These are phyloP conservation scores for Diophrys sp. DNA, from an alignment of 73 alveolate genomes.

Conservation along the genomic window DNA sequence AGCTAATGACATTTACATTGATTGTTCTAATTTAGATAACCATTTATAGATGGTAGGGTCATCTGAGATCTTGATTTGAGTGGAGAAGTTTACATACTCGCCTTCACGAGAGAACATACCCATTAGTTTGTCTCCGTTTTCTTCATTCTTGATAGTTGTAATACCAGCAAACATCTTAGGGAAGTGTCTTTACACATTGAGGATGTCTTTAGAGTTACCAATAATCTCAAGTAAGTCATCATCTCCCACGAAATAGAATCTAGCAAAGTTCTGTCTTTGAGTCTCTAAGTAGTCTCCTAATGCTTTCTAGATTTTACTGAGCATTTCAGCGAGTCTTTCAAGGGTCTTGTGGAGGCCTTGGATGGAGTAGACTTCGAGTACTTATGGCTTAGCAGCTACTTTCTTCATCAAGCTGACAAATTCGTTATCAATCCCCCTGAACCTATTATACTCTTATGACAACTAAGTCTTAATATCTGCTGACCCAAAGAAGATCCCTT, in stretches of 20 bases:
- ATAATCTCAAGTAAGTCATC: conserved; percentile 97
- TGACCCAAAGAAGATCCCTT: conserved; percentile 99
- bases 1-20: conserved; percentile 90
- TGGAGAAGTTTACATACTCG: conserved; percentile 93
- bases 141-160: conserved; percentile 68
- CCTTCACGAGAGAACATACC: conserved; percentile 82
- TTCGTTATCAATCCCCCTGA: conserved; percentile 96
- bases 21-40: conserved; percentile 96
- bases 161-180: conserved; percentile 98
- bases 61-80: conserved; percentile 89
- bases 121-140: too few relatives aligned
- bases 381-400: conserved; percentile 94
- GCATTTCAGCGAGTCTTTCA: conserved; percentile 95
- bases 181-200: conserved; percentile 97
- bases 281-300: conserved; percentile 98
- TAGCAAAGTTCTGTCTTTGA: conserved; percentile 98
- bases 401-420: conserved; percentile 98
- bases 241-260: conserved; percentile 99
- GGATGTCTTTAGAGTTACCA: conserved; percentile 98
- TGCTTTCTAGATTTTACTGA: conserved; percentile 79
- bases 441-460: conserved; percentile 93
- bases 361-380: conserved; percentile 90
- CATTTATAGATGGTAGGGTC: conserved; percentile 98
- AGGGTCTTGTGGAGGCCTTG: conserved; percentile 93
- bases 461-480: conserved; percentile 99